A percentile compares a stretch with the other conserved stretches of the same genome.
Evolutionary conservation across 1,284 basidiomycete genomes (phyloP).

Genomic region (Ustilago crameri): DNA sequence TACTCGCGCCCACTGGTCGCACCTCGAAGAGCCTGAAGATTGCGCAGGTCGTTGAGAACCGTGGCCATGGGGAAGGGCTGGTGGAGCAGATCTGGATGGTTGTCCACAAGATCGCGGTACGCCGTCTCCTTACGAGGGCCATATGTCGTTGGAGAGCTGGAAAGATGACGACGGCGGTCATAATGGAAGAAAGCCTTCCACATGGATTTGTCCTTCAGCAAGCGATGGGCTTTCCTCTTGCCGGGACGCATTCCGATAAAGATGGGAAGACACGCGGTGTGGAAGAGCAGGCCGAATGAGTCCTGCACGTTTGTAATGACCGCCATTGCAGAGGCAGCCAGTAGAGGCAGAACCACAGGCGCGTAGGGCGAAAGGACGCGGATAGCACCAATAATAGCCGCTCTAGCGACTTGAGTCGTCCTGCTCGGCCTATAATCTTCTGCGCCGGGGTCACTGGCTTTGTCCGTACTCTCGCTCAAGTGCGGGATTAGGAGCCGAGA

Average conservation of each 20-base stretch:
- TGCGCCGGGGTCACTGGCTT: too few relatives aligned
- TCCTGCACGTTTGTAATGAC: too few relatives aligned
- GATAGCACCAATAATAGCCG: too few relatives aligned
- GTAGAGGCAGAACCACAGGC: too few relatives aligned
- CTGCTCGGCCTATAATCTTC: too few relatives aligned
- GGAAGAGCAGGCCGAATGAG: too few relatives aligned
- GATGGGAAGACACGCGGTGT: constrained; percentile 28
- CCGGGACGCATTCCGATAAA: constrained; percentile 16
- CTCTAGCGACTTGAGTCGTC: too few relatives aligned
- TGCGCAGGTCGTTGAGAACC: constrained; percentile 39
- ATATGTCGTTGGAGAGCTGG: not conserved
- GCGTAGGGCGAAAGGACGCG: too few relatives aligned
- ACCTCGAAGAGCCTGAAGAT: constrained; percentile 25
- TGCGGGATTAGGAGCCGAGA: not conserved
- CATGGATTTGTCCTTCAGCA: not conserved
- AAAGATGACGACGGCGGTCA: constrained; percentile 7
- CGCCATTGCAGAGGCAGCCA: too few relatives aligned
- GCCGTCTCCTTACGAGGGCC: constrained; percentile 25
- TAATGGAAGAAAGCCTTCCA: constrained; percentile 1
- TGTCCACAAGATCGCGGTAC: constrained; percentile 23
- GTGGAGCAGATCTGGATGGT: constrained; percentile 29
- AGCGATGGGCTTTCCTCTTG: constrained; percentile 5
- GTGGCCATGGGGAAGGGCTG: constrained; percentile 31
- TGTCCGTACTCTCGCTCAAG: not conserved
- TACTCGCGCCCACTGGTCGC: constrained; percentile 17